Percentiles rank a stretch among this genome's conserved stretches.
These are phyloP conservation scores for Carpinus fangiana DNA, from an alignment of 306 rosid genomes.

Conservation along the genomic window DNA sequence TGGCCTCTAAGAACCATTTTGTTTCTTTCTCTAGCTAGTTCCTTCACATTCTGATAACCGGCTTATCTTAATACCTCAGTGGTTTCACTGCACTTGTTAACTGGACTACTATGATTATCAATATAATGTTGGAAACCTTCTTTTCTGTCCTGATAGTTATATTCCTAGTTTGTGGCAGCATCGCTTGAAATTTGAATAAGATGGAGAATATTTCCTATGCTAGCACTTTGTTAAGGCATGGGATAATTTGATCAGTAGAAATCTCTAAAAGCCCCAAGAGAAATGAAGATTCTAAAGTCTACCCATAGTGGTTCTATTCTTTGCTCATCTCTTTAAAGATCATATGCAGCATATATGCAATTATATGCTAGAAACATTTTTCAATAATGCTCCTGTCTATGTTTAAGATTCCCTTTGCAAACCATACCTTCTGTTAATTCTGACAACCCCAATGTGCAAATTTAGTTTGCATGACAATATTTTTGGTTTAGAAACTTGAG, in stretches of 20 bases:
- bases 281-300: neutral
- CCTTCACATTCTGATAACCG: neutral
- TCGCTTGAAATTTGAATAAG: neutral
- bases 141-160: neutral
- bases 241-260: neutral
- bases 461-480: no score
- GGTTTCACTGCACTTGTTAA: neutral
- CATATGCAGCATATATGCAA: neutral
- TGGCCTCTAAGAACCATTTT: slow-evolving; percentile 5
- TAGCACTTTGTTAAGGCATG: neutral
- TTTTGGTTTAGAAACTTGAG: no score
- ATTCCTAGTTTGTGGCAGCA: neutral
- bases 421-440: neutral
- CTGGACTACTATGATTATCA: neutral
- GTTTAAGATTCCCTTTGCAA: neutral
- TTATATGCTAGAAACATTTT: neutral
- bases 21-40: neutral
- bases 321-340: neutral
- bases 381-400: neutral
- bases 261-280: neutral
- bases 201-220: neutral
- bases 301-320: neutral
- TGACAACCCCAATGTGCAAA: neutral
- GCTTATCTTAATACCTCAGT: neutral
- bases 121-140: neutral